Percentiles rank a stretch among this genome's conserved stretches.
These are phyloP conservation scores for Trichoderma sp. DNA, from an alignment of 2,329 filamentous ascomycete genomes.

Conservation along the genomic window DNA sequence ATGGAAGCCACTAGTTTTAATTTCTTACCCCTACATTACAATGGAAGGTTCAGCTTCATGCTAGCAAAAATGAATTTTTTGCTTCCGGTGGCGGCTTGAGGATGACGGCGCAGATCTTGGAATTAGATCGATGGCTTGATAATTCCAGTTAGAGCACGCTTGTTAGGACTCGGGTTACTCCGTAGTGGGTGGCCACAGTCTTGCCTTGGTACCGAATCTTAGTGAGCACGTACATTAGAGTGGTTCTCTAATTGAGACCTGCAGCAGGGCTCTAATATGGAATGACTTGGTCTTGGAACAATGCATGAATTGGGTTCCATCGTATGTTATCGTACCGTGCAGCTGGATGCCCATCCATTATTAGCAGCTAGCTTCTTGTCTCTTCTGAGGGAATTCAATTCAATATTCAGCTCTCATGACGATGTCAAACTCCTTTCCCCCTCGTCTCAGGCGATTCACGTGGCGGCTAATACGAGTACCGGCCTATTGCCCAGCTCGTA, in stretches of 20 bases:
- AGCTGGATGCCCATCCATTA: neutral
- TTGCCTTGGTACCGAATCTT: neutral
- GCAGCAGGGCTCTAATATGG: neutral
- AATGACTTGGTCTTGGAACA: neutral
- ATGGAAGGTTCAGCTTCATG: neutral
- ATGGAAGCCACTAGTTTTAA: neutral
- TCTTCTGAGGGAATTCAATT: neutral
- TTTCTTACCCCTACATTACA: neutral
- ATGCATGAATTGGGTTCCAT: neutral
- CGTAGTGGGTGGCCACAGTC: neutral
- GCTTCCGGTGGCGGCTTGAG: neutral
- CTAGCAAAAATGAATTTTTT: neutral
- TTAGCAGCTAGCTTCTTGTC: neutral
- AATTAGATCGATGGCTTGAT: neutral
- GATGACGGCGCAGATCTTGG: constrained; percentile 1
- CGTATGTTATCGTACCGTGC: neutral
- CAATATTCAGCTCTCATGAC: neutral
- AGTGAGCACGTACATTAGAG: neutral
- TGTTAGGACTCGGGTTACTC: neutral
- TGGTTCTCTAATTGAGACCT: neutral
- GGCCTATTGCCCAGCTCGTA: neutral
- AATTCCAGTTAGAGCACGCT: neutral
- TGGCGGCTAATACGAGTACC: neutral
- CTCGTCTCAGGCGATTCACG: neutral
- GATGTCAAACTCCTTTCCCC: neutral